Evolutionary conservation across 129 eudicot genomes (phyloP).

Genomic region (Scalesia atractyloides): DNA sequence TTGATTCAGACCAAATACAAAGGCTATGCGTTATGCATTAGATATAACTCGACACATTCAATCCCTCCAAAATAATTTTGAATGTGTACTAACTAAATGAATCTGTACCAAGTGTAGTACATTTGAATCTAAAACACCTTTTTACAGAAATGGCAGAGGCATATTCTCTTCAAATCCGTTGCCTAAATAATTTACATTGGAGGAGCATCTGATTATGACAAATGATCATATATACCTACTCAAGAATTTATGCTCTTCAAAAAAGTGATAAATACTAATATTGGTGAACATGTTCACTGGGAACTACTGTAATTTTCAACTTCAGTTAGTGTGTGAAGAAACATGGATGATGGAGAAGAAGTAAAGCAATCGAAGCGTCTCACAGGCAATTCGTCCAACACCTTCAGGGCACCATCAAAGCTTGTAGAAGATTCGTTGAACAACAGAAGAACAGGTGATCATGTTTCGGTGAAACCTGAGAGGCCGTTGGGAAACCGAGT

Average conservation of each 20-base stretch:
- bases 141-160: constrained; percentile 13
- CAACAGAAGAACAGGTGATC: constrained; percentile 40
- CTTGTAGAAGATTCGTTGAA: constrained; percentile 37
- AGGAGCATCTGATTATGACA: constrained; percentile 20
- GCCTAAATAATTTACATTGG: background rate
- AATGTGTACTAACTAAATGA: too few species aligned
- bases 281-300: constrained; percentile 24
- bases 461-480: constrained; percentile 18
- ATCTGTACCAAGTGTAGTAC: too few species aligned
- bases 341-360: constrained; percentile 56
- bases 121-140: background rate
- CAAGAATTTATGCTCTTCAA: constrained; percentile 33
- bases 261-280: constrained; percentile 22
- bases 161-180: constrained; percentile 21
- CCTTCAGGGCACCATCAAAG: constrained; percentile 25
- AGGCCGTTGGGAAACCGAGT: constrained; percentile 58
- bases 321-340: constrained; percentile 9
- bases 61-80: too few species aligned
- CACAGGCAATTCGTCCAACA: constrained; percentile 35
- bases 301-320: background rate
- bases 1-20: too few species aligned
- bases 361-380: constrained; percentile 36
- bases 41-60: too few species aligned
- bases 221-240: constrained; percentile 3
- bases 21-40: too few species aligned